Base-by-base conservation (phyloP, 805 yeast species). In the Trichomonascus vanleenenianus region DNA sequence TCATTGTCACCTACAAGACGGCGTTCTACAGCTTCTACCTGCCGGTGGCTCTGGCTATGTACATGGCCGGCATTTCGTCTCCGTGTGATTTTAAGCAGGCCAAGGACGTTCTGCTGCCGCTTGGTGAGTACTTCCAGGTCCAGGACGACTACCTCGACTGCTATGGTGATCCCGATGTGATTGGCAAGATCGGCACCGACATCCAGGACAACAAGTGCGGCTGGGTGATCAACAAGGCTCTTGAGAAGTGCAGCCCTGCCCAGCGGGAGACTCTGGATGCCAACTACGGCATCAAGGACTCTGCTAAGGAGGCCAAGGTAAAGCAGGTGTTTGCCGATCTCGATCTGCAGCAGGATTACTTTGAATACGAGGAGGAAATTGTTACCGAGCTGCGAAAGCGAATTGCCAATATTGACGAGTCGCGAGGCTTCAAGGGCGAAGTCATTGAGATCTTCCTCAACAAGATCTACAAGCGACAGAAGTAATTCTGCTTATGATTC, bases 141-240 rank as follows among this genome's bases (percentile, higher is more conserved):
- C 98, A 93, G 71, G 99, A 93, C 64, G 99, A 93, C 66, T 93
- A 75, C 71, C 77, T 93, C 55, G 99, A 93, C 68, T 86, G 96
- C 67, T 93, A 86, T 62, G 99, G 98, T 54, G 87, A 91, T 58
- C 96, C 98, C 37, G 94, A 85, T 62, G 87, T 91, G 60, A 93
- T 89, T 61, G 99, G 99, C 52, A 93, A 93, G 74, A 87, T 93
- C 56, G 99, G 99, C 56, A 93, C 98, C 49, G 99, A 93, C 65
- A 93, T 93, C 62, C 85, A 85, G 71, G 99, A 93, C 69, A 93
- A 93, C 78, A 93, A 93, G 69, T 93, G 99, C 68, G 85, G 96
- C 38, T 93, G 99, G 99, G 81, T 93, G 46, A 77, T 93, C 59
- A 93, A 93, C 74, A 85, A 86, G 56, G 98, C 98, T 6, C 76